Evolutionary conservation across 192 early-diverging fungal species (phyloP), one percentile per base, ranked within the genome.

Genomic region (Entomortierella chlamydospora): DNA sequence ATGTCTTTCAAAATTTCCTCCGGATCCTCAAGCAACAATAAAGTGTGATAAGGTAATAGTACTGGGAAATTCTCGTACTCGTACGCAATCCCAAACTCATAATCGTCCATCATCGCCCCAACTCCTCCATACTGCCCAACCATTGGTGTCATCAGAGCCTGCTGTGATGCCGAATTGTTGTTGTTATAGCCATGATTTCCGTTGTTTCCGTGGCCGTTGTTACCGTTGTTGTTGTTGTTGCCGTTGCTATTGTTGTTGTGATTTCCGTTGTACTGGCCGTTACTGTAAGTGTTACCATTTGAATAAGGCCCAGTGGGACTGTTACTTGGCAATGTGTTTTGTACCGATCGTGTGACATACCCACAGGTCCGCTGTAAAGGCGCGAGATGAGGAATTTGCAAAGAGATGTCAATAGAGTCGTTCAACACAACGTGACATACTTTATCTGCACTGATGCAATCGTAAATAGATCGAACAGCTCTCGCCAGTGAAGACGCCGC

Each of bases 41-140:
- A 68, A 0, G 95, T 93, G 47, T 97, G 93, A 72, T 96, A 95
- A 0, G 97, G 95, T 60, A 94, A 88, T 23, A 99, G 85, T 15
- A 88, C 86, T 17, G 94, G 93, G 57, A 89, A 93, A 17, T 86
- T 81, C 58, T 90, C 83, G 60, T 92, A 89, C 70, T 92, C 89
- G 63, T 91, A 85, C 2, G 82, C 87, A 2, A 59, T 60, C 18
- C 76, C 76, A 15, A 70, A 57, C 31, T 79, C 76, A 47, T 64
- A 79, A 30, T 79, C 76, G 25, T 79, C 76, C 68, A 79, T 79
- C 37, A 70, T 70, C 22, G 64, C 63, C 11, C 76, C 76, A 39
- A 79, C 47, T 23, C 67, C 68, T 37, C 83, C 61, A 26, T 72
- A 58, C 31, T 69, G 72, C 8, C 76, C 30, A 22, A 56, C 28